These are phyloP conservation scores for Sarocladium oryzae DNA, from an alignment of 2,329 filamentous ascomycete genomes.

Conservation along the genomic window DNA sequence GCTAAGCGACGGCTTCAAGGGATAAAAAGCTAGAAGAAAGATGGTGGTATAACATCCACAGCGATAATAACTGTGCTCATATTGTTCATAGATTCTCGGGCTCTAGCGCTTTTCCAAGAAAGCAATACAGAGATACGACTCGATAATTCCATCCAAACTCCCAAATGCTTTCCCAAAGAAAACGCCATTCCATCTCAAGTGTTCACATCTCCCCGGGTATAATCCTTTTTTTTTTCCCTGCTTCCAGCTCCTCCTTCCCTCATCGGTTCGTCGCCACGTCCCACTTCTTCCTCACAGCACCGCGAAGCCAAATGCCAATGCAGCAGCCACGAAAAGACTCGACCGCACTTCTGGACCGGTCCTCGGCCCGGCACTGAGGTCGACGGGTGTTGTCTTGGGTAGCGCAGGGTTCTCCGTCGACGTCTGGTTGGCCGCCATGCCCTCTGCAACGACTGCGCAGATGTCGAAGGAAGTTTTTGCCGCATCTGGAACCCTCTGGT, in stretches of 20 bases:
- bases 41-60: too few relatives aligned
- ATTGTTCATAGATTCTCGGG: not conserved
- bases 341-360: not conserved
- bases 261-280: not conserved
- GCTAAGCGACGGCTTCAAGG: too few relatives aligned
- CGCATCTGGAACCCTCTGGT: not conserved
- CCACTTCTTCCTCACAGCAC: not conserved
- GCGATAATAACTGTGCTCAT: not conserved
- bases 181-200: not conserved
- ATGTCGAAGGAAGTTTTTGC: not conserved
- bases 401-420: slow-evolving; percentile 1
- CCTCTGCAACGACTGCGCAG: not conserved
- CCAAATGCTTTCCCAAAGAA: not conserved
- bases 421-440: not conserved
- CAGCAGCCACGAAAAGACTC: not conserved
- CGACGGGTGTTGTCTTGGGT: not conserved
- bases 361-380: not conserved
- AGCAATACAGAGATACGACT: too few relatives aligned
- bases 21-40: too few relatives aligned
- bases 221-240: too few relatives aligned
- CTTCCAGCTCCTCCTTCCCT: not conserved
- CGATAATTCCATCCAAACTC: not conserved
- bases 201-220: not conserved
- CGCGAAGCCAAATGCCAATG: not conserved
- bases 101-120: too few relatives aligned